Evolutionary conservation across 2,329 filamentous ascomycete species (phyloP).

Genomic region (Hypoxylon sp.): DNA sequence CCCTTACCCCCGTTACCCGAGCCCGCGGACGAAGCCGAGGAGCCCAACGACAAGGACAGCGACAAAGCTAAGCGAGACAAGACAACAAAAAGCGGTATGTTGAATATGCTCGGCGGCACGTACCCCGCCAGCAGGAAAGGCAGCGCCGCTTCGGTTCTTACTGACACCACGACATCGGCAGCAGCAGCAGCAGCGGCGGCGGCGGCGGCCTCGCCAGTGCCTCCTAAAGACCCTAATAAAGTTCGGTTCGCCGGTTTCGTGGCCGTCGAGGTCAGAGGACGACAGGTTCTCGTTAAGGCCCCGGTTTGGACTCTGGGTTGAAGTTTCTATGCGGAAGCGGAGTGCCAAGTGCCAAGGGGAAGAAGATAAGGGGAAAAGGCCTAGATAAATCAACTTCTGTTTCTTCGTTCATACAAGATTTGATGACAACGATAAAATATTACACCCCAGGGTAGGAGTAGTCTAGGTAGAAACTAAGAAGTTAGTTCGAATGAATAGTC

Average conservation of each 20-base stretch:
- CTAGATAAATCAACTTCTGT: slow-evolving; percentile 2
- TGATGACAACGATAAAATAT: slow-evolving; percentile 9
- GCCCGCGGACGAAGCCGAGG: slow-evolving; percentile 55
- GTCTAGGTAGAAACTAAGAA: background rate
- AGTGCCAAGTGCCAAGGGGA: too few relatives aligned
- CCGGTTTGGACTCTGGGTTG: slow-evolving; percentile 74
- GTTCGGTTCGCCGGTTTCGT: slow-evolving; percentile 83
- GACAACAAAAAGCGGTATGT: slow-evolving; percentile 63
- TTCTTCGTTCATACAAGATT: slow-evolving; percentile 11
- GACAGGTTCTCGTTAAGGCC: slow-evolving; percentile 81
- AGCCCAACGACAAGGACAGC: slow-evolving; percentile 55
- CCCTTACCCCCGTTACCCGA: slow-evolving; percentile 71
- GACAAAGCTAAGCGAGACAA: slow-evolving; percentile 59
- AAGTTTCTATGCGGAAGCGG: slow-evolving; percentile 16
- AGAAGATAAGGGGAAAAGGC: slow-evolving; percentile 4
- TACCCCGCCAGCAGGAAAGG: slow-evolving; percentile 52
- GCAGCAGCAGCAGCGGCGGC: slow-evolving; percentile 50
- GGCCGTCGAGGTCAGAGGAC: slow-evolving; percentile 79
- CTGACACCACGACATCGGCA: slow-evolving; percentile 57
- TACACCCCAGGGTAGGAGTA: background rate
- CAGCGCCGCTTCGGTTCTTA: slow-evolving; percentile 55
- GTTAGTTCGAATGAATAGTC: slow-evolving; percentile 1
- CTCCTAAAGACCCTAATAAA: slow-evolving; percentile 64
- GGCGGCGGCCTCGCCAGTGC: slow-evolving; percentile 48
- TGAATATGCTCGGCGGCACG: slow-evolving; percentile 51